Conservation (phyloP, 441 rosid species). For the Flueggea neowawraea region DNA sequence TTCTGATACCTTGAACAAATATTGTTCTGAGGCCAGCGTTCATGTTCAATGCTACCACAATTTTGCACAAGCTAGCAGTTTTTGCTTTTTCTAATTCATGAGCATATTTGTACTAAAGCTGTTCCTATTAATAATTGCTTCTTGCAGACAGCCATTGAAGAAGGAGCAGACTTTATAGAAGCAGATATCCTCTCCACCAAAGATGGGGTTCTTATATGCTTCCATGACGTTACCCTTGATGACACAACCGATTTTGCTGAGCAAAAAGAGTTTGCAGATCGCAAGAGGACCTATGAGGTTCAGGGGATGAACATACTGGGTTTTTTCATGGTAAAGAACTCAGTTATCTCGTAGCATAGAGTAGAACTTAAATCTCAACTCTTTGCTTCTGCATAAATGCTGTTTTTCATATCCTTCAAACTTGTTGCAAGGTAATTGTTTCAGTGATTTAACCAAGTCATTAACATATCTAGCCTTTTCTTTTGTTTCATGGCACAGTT, state of each 20-base stretch:
- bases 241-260: slow-evolving; percentile 64
- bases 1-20: too few species aligned
- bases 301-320: slow-evolving; percentile 74
- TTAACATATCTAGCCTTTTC: not conserved
- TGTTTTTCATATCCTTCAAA: not conserved
- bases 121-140: slow-evolving; percentile 3
- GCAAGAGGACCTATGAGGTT: slow-evolving; percentile 77
- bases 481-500: slow-evolving; percentile 37
- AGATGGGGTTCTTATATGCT: slow-evolving; percentile 87
- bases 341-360: not conserved
- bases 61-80: too few species aligned
- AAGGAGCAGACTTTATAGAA: slow-evolving; percentile 96
- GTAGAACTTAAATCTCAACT: too few species aligned
- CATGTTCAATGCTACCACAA: too few species aligned
- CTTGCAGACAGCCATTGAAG: slow-evolving; percentile 91
- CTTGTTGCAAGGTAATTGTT: not conserved
- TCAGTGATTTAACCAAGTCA: not conserved
- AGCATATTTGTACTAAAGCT: not conserved
- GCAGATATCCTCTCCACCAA: slow-evolving; percentile 79
- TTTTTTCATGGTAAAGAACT: slow-evolving; percentile 61
- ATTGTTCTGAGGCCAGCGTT: too few species aligned
- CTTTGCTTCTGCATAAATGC: too few species aligned
- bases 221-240: slow-evolving; percentile 83
- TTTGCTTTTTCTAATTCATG: too few species aligned
- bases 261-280: slow-evolving; percentile 76